Base-by-base conservation (phyloP, 805 yeast genomes). In the Hanseniaspora lachancei region DNA sequence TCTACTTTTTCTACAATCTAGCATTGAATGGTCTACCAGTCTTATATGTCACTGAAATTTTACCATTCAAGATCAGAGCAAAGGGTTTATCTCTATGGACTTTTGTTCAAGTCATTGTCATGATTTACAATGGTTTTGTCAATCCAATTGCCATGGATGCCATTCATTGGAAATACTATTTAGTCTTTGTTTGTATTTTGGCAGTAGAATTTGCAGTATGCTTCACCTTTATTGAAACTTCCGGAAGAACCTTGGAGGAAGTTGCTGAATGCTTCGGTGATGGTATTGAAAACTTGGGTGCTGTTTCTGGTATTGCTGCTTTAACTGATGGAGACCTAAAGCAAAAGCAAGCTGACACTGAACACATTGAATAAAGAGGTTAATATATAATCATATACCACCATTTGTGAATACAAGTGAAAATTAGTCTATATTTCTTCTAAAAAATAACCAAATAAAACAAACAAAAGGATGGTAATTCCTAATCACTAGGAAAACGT, bases 1-100 rank as follows among this genome's bases (percentile, higher is more conserved):
- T 68, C 71, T 69, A 70, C 63, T 61, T 64, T 49, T 66, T 69
- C 40, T 76, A 75, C 64, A 68, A 73, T 59, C 63, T 70, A 46
- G 75, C 74, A 38, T 62, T 66, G 54, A 73, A 74, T 57, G 78
- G 78, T 49, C 66, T 75, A 55, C 76, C 77, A 51, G 70, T 63
- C 62, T 60, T 74, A 48, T 77, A 76, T 62, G 61, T 72, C 51
- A 73, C 80, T 46, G 80, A 74, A 62, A 66, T 66, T 32, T 58
- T 66, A 52, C 67, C 74, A 52, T 66, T 62, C 60, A 63, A 63
- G 20, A 60, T 64, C 49, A 62, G 70, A 65, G 61, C 67, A 8
- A 66, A 66, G 56, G 69, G 67, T 57, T 49, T 64, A 46, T 62
- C 60, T 54, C n/a, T 64, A 20, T 62, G 62, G 59, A 18, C 60